Conservation (phyloP, 2,329 filamentous ascomycete genomes). For the Elsinoe batatas region DNA sequence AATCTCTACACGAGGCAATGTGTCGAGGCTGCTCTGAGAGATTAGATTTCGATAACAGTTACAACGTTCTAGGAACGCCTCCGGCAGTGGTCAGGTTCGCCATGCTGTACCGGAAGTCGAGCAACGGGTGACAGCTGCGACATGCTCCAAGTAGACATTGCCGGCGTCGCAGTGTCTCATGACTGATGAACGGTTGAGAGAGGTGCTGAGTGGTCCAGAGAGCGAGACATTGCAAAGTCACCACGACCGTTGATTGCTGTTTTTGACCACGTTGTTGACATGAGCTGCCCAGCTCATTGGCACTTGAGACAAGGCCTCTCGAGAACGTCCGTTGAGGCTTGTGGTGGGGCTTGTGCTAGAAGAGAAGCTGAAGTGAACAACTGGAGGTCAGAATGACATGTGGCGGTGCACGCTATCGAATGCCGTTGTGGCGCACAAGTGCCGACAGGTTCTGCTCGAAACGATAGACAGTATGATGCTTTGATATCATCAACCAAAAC, state of each 20-base stretch:
- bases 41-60: slow-evolving; percentile 11
- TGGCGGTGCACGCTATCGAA: slow-evolving; percentile 2
- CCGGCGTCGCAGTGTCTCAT: not conserved
- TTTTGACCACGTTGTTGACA: slow-evolving; percentile 1
- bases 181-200: not conserved
- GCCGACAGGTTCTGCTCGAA: not conserved
- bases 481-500: not conserved
- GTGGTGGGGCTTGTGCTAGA: not conserved
- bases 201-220: not conserved
- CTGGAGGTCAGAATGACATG: not conserved
- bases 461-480: not conserved
- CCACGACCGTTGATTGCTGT: not conserved
- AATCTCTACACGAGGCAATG: not conserved
- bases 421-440: slow-evolving; percentile 2
- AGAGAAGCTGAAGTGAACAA: not conserved
- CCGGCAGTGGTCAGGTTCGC: not conserved
- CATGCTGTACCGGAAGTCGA: not conserved
- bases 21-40: not conserved
- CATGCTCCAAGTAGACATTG: not conserved
- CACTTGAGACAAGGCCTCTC: not conserved
- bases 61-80: slow-evolving; percentile 5
- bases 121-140: not conserved
- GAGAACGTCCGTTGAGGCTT: not conserved
- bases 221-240: slow-evolving; percentile 6
- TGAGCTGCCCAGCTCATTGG: not conserved